Base-by-base conservation (phyloP, 2,329 filamentous ascomycete species). In the Calonectria pseudoturangicola region DNA sequence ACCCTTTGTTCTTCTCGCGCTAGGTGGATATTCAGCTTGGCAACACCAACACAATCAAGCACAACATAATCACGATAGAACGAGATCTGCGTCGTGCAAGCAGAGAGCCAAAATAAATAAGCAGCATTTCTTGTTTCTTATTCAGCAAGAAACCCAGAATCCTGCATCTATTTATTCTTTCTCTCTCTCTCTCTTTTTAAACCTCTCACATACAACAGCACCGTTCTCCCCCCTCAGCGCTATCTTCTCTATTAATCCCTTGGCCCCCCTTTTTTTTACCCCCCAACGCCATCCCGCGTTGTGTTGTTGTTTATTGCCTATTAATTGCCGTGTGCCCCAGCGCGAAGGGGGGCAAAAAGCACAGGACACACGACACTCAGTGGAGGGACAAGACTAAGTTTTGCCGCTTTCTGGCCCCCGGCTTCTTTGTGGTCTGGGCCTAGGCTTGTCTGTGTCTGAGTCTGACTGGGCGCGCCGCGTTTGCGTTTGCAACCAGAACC, bases 321-420 rank as follows among this genome's bases (percentile, higher is more conserved):
- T 66, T 68, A 68, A 68, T 68, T 68, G 66, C 66, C 66, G 66
- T 68, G 66, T 50, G 36, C 45, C 54, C 45, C 43, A 56, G 54
- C 54, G 66, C 66, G 56, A 58, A 47, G 36, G 66, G 51, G 30
- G 56, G 33, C 54, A 68, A 64, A 64, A 54, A 64, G 66, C 56
- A 51, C 54, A 63, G 43, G 56, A 50, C 51, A 60, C 41, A 68
- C 66, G 43, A 56, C 45, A 60, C 51, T 21, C 41, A 48, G 43
- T 28, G 47, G 33, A 68, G 43, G 51, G 36, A 62, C 45, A 30
- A 18, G 51, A 66, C 39, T 65, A 48, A 51, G 45, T 51, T 66
- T 51, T 66, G 45, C 45, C 63, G 45, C 45, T 66, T 50, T 66
- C 63, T 66, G 33, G 54, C 63, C 33, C 65, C 33, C 41, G 51